Conservation (phyloP, 2,329 filamentous ascomycete species). For the Seiridium unicorne region DNA sequence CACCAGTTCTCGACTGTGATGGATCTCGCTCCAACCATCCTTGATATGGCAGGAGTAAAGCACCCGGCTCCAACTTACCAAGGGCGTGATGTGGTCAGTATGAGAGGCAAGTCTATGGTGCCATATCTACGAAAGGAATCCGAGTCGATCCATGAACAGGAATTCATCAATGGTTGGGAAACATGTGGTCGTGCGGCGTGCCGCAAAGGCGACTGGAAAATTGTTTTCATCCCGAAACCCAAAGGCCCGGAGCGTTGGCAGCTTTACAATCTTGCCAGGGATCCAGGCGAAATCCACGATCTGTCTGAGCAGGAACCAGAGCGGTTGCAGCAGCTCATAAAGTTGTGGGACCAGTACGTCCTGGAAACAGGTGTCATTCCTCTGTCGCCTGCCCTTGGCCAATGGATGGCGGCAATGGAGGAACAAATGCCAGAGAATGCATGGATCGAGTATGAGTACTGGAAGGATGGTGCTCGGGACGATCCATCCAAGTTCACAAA, state of each 20-base stretch:
- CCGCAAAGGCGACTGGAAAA: slow-evolving; percentile 35
- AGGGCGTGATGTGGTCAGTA: slow-evolving; percentile 29
- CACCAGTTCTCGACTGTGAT: slow-evolving; percentile 51
- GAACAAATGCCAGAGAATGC: slow-evolving; percentile 65
- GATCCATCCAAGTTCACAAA: slow-evolving; percentile 42
- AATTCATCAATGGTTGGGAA: slow-evolving; percentile 36
- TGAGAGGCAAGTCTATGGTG: slow-evolving; percentile 33
- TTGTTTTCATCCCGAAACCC: slow-evolving; percentile 45
- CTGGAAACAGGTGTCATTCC: slow-evolving; percentile 60
- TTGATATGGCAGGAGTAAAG: slow-evolving; percentile 44
- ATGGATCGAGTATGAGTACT: slow-evolving; percentile 67
- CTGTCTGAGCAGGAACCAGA: slow-evolving; percentile 30
- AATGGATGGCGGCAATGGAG: slow-evolving; percentile 59
- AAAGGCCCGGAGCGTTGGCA: slow-evolving; percentile 49
- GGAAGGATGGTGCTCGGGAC: slow-evolving; percentile 43
- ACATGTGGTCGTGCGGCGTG: slow-evolving; percentile 32
- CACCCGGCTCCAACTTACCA: slow-evolving; percentile 52
- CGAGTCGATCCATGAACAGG: slow-evolving; percentile 31
- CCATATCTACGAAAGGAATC: slow-evolving; percentile 24
- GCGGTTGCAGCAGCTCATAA: slow-evolving; percentile 28
- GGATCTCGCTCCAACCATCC: slow-evolving; percentile 47
- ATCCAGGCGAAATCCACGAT: slow-evolving; percentile 43
- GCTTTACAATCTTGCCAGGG: slow-evolving; percentile 42
- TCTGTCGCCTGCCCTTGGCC: slow-evolving; percentile 54
- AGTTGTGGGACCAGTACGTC: slow-evolving; percentile 33